These are phyloP conservation scores for Tuber calosporum DNA, from an alignment of 495 filamentous ascomycete species.

Conservation along the genomic window DNA sequence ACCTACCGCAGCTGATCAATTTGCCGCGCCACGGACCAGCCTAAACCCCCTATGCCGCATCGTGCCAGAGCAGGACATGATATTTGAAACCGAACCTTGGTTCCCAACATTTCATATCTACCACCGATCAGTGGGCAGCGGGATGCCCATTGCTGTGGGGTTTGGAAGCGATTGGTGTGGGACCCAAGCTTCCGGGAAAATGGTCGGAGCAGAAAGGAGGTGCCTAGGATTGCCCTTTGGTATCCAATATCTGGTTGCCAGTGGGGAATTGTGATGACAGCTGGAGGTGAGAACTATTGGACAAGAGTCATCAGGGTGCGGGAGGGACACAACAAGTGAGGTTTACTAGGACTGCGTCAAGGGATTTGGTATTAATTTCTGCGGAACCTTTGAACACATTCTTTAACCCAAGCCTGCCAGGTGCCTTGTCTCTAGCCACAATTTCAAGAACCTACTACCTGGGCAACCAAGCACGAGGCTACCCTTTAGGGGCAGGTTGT, in stretches of 20 bases:
- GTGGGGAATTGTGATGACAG: not conserved
- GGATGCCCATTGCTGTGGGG: not conserved
- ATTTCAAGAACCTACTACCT: not conserved
- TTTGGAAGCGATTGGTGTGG: not conserved
- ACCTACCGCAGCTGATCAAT: not conserved
- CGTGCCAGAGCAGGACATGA: not conserved
- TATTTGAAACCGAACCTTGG: not conserved
- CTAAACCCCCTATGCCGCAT: not conserved
- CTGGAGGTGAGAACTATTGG: not conserved
- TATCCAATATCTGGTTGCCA: not conserved
- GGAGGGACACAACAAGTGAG: not conserved
- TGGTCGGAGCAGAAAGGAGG: not conserved
- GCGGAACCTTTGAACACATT: not conserved
- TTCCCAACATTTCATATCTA: not conserved
- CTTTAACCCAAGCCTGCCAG: not conserved
- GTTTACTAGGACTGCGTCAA: not conserved
- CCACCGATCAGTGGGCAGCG: not conserved
- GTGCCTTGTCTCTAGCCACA: not conserved
- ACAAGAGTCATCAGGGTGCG: not conserved
- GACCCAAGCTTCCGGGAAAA: not conserved
- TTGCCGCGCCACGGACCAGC: not conserved
- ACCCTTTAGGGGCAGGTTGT: not conserved
- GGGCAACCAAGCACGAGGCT: not conserved
- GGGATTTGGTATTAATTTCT: not conserved
- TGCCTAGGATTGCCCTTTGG: not conserved